Conservation (phyloP, 805 yeast genomes). For the Candida incommunis region DNA sequence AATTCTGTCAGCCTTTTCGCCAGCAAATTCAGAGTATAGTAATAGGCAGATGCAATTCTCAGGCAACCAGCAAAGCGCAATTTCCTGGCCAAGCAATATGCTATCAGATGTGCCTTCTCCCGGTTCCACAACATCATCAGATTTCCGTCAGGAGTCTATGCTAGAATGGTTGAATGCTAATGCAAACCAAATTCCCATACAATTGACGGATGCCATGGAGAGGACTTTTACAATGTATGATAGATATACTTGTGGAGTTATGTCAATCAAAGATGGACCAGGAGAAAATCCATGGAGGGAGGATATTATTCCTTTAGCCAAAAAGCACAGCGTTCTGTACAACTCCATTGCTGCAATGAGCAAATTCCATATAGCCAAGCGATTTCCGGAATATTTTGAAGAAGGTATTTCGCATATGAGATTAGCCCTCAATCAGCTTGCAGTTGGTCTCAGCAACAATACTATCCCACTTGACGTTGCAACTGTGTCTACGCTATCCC, state of each 20-base stretch:
- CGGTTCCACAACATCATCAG: too few relatives aligned
- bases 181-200: background rate
- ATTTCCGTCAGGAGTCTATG: too few relatives aligned
- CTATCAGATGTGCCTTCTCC: too few relatives aligned
- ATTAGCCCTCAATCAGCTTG: constrained; percentile 42
- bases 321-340: constrained; percentile 40
- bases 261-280: constrained; percentile 53
- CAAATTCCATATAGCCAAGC: constrained; percentile 40
- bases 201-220: constrained; percentile 3
- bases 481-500: constrained; percentile 45
- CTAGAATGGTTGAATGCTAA: background rate
- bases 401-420: constrained; percentile 47
- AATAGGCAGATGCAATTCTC: background rate
- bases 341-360: constrained; percentile 58
- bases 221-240: constrained; percentile 25
- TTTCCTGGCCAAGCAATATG: too few relatives aligned
- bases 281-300: constrained; percentile 60
- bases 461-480: constrained; percentile 50
- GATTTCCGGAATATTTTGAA: constrained; percentile 30
- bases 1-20: too few relatives aligned
- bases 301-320: constrained; percentile 40
- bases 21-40: background rate
- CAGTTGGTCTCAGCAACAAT: constrained; percentile 35
- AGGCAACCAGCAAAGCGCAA: background rate
- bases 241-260: constrained; percentile 34